phyloP scores from a whole-genome alignment of 1,284 basidiomycete species.

The Cystobasidiaceae sp. region DNA sequence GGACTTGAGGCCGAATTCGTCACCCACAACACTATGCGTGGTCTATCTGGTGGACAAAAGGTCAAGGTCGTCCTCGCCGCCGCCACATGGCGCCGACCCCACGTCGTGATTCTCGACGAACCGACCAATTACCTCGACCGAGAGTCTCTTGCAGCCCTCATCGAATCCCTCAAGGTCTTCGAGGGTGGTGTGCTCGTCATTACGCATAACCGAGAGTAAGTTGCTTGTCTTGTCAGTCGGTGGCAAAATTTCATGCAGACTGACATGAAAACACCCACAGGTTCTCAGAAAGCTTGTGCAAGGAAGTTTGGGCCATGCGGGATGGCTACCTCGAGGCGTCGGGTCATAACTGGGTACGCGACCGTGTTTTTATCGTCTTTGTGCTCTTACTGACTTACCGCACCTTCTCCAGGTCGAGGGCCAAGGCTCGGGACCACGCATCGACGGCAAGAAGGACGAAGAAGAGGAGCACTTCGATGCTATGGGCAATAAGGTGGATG shows the following conservation, averaged over 20 bases:
- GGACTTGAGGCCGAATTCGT: slow-evolving; percentile 96
- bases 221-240: not conserved
- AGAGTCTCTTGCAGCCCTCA: slow-evolving; percentile 93
- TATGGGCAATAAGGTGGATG: slow-evolving; percentile 89
- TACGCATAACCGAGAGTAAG: slow-evolving; percentile 57
- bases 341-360: slow-evolving; percentile 79
- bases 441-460: slow-evolving; percentile 72
- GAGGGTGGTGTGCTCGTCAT: slow-evolving; percentile 96
- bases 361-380: not conserved
- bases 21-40: slow-evolving; percentile 66
- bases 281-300: slow-evolving; percentile 91
- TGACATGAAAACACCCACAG: slow-evolving; percentile 56
- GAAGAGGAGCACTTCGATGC: slow-evolving; percentile 88
- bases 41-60: slow-evolving; percentile 98
- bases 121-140: slow-evolving; percentile 91
- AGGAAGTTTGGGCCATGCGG: slow-evolving; percentile 45
- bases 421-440: slow-evolving; percentile 79
- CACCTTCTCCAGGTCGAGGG: slow-evolving; percentile 67
- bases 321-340: slow-evolving; percentile 88
- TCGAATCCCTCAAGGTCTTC: slow-evolving; percentile 90
- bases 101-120: slow-evolving; percentile 96
- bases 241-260: too few species aligned
- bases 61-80: slow-evolving; percentile 60
- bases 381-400: slow-evolving; percentile 32
- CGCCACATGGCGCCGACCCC: slow-evolving; percentile 79